A percentile compares a stretch with the other conserved stretches of the same genome.
Evolutionary conservation across 257 asterid species (phyloP).

Genomic region (Marsdenia floribunda): DNA sequence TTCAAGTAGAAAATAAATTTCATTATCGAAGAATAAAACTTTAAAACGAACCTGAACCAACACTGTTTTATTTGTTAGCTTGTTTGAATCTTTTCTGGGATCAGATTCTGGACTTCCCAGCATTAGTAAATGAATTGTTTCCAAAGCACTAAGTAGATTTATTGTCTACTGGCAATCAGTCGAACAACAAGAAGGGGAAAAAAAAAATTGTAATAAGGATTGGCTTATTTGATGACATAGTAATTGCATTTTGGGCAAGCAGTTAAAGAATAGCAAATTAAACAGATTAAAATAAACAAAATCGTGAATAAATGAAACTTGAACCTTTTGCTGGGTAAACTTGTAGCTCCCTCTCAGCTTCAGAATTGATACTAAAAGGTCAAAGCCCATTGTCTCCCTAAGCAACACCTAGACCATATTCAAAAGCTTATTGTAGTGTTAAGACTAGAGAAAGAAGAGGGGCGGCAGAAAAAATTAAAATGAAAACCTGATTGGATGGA

Average conservation of each 20-base stretch:
- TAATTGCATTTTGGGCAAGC: constrained; percentile 7
- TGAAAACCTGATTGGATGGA: constrained; percentile 84
- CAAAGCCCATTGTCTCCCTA: constrained; percentile 91
- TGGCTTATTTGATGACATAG: constrained; percentile 16
- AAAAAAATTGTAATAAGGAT: constrained; percentile 31
- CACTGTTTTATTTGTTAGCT: constrained; percentile 63
- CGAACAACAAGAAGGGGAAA: constrained; percentile 16
- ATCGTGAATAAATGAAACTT: constrained; percentile 17
- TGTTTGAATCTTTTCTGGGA: constrained; percentile 56
- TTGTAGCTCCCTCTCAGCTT: constrained; percentile 88
- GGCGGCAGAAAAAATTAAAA: constrained; percentile 2
- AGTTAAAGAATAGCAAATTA: background rate
- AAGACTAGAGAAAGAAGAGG: background rate
- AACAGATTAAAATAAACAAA: constrained; percentile 8
- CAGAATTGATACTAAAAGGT: constrained; percentile 64
- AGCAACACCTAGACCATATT: constrained; percentile 60
- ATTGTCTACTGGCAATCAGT: constrained; percentile 79
- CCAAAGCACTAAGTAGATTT: constrained; percentile 81
- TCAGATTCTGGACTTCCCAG: constrained; percentile 69
- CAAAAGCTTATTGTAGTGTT: constrained; percentile 19
- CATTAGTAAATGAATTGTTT: constrained; percentile 70
- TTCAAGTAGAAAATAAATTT: constrained; percentile 11
- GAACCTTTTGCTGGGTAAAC: constrained; percentile 95
- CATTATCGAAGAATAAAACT: constrained; percentile 11
- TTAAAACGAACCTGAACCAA: constrained; percentile 76